Base-by-base conservation (phyloP, 108 stramenopile species). In the Conticribra weissflogii region DNA sequence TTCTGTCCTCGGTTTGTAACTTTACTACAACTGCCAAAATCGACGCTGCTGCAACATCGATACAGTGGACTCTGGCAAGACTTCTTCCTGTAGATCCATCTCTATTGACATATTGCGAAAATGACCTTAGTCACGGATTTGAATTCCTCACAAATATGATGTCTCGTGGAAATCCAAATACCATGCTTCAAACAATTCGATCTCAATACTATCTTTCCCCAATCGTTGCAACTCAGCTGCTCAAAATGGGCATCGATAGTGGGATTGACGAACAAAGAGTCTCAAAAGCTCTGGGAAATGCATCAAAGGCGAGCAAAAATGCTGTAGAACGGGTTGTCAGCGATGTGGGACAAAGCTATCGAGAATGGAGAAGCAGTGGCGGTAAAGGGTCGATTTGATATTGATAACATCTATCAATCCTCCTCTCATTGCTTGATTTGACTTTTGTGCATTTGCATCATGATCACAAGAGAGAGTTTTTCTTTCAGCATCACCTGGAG, bases 61-160 rank as follows among this genome's bases (percentile, higher is more conserved):
- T 41, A 12, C 63, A 41, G 28, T 23, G 18, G 16, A 62, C 23
- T 17, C 49, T 58, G 0, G 29, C 59, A 5, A 17, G 47, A 47
- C 30, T 76, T 18, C 46, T 76, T 21, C 65, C 67, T 46, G 33
- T 48, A 44, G 74, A 76, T 22, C 74, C 74, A 28, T 60, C 61
- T 28, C 58, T 76, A n/a, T 53, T 76, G 30, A 76, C 74, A n/a
- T 76, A 68, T 41, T 54, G 44, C 18, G 61, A 46, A 9, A 48
- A 68, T 68, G 66, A 76, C 31, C 66, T 76, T 16, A 32, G 56
- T 3, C 60, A 76, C 32, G 66, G 66, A 2, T 34, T 76, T 5
- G 52, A 60, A 32, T 76, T 68, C 30, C 60, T 76, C 15, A 49
- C 74, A 19, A 76, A 68, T 46, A 76, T 76, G 74, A 76, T 76